A percentile compares a stretch with the other conserved stretches of the same genome.
Conservation (phyloP, 805 yeast species). For the Yarrowia alimentaria region DNA sequence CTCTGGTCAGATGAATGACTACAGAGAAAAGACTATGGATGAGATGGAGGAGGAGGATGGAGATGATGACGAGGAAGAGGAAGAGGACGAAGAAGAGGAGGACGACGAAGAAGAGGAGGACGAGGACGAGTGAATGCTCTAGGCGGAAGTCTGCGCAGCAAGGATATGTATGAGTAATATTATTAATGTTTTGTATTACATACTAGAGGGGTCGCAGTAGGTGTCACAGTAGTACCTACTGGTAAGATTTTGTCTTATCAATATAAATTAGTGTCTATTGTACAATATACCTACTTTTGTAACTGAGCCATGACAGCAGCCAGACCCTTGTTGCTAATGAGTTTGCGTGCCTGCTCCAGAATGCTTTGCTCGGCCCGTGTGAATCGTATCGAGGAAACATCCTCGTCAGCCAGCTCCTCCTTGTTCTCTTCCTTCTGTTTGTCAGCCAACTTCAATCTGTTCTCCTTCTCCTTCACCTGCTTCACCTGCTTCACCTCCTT, state of each 20-base stretch:
- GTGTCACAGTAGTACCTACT: too few species aligned
- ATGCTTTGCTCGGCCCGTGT: neutral
- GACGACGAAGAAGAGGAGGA: constrained; percentile 27
- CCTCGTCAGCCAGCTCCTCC: neutral
- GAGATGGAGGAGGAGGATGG: constrained; percentile 32
- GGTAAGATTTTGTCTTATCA: too few species aligned
- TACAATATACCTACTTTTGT: constrained; percentile 19
- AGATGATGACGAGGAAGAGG: constrained; percentile 31
- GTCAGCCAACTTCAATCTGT: constrained; percentile 1
- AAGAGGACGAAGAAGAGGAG: constrained; percentile 31
- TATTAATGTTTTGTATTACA: neutral
- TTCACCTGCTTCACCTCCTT: neutral
- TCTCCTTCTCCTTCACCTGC: neutral
- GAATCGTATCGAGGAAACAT: neutral
- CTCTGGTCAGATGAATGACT: constrained; percentile 29
- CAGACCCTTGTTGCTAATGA: constrained; percentile 10
- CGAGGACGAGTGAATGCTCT: too few species aligned
- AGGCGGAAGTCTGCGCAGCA: too few species aligned
- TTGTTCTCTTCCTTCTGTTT: neutral
- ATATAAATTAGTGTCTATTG: constrained; percentile 27
- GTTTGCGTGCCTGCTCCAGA: constrained; percentile 2
- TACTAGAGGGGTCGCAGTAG: too few species aligned
- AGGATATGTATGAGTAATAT: neutral
- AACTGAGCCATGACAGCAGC: constrained; percentile 8
- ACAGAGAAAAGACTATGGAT: constrained; percentile 29